Evolutionary conservation across 2,329 filamentous ascomycete genomes (phyloP), one percentile per base, ranked within the genome.

Genomic region (Alternaria hordeiaustralica): DNA sequence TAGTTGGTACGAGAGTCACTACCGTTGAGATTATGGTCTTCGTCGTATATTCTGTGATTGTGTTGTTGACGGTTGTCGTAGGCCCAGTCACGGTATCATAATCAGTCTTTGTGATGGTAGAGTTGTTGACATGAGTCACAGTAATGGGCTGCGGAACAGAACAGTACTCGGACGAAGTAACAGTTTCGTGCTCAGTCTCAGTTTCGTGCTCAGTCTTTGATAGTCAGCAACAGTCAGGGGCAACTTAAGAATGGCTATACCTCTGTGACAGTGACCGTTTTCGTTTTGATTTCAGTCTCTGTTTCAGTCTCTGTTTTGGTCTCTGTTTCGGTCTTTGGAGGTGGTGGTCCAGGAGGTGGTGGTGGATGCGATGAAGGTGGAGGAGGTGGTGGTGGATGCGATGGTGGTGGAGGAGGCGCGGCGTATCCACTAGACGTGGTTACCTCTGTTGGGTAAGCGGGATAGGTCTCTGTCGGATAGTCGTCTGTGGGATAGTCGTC

Each of bases 1-100:
- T 71, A 6, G 69, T 74, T 11, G 66, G 70, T 9, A 70, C 59
- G 15, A 71, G 64, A 11, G 70, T 69, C 10, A 74, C 56, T 10
- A 63, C 57, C 5, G 71, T 74, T 9, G 67, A 58, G 2, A 58
- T 72, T n/a, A 60, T 53, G 3, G 68, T 74, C 66, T 64, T 55
- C 10, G 65, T 71, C 4, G 53, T 61, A 25, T 25, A 25, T 26
- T 66, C 43, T 8, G 64, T 70, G 15, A 65, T 54, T 3, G 68
- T 70, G 26, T 60, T 67, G 25, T 67, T 69, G 21, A 62, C 15
- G 3, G 63, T 68, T 4, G 53, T 57, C 7, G 55, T 64, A 12
- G 61, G 58, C 1, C 63, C 65, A 9, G 45, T 23, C 12, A 62
- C 33, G 2, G 51, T 46, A n/a, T 28, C 51, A 25, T 47, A 23